These are phyloP conservation scores for Citrullus mucosospermus DNA, from an alignment of 306 rosid species.

Conservation along the genomic window DNA sequence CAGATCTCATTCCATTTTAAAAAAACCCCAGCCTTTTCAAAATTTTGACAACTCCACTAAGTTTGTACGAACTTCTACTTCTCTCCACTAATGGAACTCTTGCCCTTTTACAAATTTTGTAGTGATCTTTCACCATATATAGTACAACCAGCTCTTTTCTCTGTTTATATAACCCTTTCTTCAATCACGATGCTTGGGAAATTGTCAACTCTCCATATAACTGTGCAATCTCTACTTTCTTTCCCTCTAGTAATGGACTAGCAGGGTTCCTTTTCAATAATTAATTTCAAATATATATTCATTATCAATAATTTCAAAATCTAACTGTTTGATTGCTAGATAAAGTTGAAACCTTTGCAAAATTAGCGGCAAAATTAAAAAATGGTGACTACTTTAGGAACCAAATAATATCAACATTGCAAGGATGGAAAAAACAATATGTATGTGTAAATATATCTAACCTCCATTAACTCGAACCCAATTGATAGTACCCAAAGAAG, in stretches of 20 bases:
- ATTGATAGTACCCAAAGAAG: slow-evolving; percentile 91
- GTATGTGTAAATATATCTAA: neutral
- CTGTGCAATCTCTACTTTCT: neutral
- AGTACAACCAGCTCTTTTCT: neutral
- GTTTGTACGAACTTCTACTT: neutral
- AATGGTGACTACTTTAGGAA: neutral
- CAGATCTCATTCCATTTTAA: too few species aligned
- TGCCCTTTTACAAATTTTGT: neutral
- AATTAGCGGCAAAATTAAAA: neutral
- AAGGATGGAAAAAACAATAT: neutral
- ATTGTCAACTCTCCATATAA: neutral
- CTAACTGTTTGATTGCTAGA: neutral
- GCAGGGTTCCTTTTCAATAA: neutral
- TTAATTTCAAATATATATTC: too few species aligned
- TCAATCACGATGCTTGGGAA: neutral
- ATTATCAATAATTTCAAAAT: too few species aligned
- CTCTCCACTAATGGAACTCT: neutral
- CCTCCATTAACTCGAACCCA: slow-evolving; percentile 97
- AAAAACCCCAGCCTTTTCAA: too few species aligned
- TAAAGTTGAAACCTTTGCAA: neutral
- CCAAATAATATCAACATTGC: neutral
- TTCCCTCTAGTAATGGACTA: neutral
- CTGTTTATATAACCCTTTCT: neutral
- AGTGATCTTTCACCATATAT: neutral
- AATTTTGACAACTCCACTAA: neutral